A percentile compares a stretch with the other conserved stretches of the same genome.
Conservation (phyloP, 2,329 filamentous ascomycete species). For the Arthrobotrys pseudoclavata region DNA sequence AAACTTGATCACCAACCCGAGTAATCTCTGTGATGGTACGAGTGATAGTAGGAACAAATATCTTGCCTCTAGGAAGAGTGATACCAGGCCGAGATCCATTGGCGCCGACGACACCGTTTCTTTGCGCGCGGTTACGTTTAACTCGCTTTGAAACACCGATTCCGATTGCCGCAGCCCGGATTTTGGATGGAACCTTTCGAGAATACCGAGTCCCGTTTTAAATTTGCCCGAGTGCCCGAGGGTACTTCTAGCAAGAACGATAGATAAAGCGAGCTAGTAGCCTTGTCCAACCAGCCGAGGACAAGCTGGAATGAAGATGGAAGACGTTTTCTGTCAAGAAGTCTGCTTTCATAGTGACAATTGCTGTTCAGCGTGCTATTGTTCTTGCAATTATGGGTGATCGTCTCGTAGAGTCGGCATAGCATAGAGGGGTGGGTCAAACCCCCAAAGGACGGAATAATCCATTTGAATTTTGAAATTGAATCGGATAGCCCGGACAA, state of each 20-base stretch:
- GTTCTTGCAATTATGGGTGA: neutral
- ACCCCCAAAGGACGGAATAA: neutral
- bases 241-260: neutral
- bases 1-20: slow-evolving; percentile 26
- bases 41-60: slow-evolving; percentile 49
- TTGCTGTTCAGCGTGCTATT: neutral
- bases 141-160: slow-evolving; percentile 60
- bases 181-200: slow-evolving; percentile 61
- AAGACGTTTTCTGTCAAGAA: neutral
- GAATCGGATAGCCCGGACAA: neutral
- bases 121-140: slow-evolving; percentile 49
- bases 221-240: neutral
- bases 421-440: neutral
- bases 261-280: slow-evolving; percentile 4
- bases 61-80: slow-evolving; percentile 36
- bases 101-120: slow-evolving; percentile 53
- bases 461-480: neutral
- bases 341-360: neutral
- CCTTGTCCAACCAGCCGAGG: slow-evolving; percentile 2
- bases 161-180: slow-evolving; percentile 59
- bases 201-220: slow-evolving; percentile 29
- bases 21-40: slow-evolving; percentile 43
- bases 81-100: slow-evolving; percentile 49
- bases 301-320: neutral
- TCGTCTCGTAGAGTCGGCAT: neutral